Conservation (phyloP, 139 green algal genomes). For the Astrephomene gubernaculifera region DNA sequence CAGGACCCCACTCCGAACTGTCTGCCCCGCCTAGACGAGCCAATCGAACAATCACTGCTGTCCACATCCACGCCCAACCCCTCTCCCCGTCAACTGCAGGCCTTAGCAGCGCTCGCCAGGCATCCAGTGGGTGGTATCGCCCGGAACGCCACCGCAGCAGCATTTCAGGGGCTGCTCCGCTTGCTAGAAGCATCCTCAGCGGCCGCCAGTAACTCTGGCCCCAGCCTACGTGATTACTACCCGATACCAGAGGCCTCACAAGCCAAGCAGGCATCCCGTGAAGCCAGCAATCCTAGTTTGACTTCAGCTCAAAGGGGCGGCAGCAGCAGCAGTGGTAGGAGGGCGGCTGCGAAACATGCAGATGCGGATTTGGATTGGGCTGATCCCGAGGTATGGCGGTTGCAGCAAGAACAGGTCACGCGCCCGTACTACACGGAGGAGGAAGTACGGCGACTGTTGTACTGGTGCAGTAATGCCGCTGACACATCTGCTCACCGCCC, state of each 20-base stretch:
- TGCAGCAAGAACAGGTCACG: background rate
- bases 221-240: conserved; percentile 10
- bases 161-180: background rate
- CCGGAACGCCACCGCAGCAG: background rate
- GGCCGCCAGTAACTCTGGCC: background rate
- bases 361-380: background rate
- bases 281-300: no score
- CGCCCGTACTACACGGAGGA: background rate
- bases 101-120: background rate
- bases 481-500: no score
- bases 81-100: background rate
- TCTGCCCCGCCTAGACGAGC: no score
- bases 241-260: no score
- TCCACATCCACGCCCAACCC: no score
- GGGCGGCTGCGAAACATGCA: no score
- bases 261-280: no score
- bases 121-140: background rate
- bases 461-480: background rate
- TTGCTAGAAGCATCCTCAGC: background rate
- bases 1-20: no score
- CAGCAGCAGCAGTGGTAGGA: no score
- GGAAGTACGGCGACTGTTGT: background rate
- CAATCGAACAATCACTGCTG: no score
- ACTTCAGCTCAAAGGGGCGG: no score
- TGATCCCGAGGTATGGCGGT: conserved; percentile 1